Percentiles rank a stretch among this genome's conserved stretches.
Evolutionary conservation across 2,329 filamentous ascomycete genomes (phyloP).

Genomic region (Stromatinia cepivora): DNA sequence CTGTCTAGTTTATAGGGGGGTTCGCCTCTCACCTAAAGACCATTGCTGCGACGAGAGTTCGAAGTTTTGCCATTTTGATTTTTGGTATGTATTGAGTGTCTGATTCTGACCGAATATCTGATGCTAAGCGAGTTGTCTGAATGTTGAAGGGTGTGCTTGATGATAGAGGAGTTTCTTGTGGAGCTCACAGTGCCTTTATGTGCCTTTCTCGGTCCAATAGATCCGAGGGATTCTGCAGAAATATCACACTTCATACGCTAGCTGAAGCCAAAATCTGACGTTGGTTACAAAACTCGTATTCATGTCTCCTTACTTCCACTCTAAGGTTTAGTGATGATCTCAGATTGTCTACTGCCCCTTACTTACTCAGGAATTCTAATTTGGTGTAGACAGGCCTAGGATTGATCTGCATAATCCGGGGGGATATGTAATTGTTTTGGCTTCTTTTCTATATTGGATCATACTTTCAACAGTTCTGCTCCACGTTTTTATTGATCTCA

Average conservation of each 20-base stretch:
- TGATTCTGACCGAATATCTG: neutral
- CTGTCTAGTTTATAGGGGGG: neutral
- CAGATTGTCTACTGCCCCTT: neutral
- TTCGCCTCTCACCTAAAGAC: neutral
- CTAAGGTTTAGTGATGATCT: neutral
- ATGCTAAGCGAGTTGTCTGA: neutral
- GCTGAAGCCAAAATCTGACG: constrained; percentile 9
- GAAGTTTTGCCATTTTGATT: constrained; percentile 13
- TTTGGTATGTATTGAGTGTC: neutral
- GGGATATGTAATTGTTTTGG: neutral
- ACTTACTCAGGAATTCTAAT: neutral
- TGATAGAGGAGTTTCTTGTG: neutral
- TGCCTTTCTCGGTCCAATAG: neutral
- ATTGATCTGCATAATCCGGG: constrained; percentile 7
- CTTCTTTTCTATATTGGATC: neutral
- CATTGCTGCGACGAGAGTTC: neutral
- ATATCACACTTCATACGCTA: constrained; percentile 2
- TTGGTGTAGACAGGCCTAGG: neutral
- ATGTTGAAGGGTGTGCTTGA: neutral
- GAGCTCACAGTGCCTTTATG: neutral
- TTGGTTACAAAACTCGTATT: constrained; percentile 10
- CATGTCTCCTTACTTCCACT: neutral
- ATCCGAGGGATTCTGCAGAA: neutral
- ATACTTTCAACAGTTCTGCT: neutral
- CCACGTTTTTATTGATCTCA: neutral